phyloP scores from a whole-genome alignment of 2,329 filamentous ascomycete genomes.

The Fusarium sacchari region DNA sequence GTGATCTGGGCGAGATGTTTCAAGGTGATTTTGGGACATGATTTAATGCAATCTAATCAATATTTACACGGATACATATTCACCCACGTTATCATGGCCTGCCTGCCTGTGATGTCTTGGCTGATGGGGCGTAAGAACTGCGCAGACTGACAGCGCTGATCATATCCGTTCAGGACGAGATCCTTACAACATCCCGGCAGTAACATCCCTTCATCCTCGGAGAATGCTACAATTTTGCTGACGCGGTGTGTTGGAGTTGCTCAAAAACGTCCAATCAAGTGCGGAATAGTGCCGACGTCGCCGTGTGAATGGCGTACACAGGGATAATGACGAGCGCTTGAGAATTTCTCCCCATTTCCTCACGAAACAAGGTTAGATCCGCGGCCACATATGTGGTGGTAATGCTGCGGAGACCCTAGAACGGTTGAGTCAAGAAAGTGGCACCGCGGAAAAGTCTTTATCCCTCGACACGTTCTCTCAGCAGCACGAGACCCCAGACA shows the following conservation, averaged over 20 bases:
- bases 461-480: slow-evolving; percentile 1
- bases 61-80: not conserved
- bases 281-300: not conserved
- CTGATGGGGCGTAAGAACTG: not conserved
- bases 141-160: not conserved
- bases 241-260: not conserved
- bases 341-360: slow-evolving; percentile 34
- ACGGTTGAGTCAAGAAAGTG: not conserved
- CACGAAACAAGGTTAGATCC: slow-evolving; percentile 40
- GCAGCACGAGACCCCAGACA: not conserved
- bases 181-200: not conserved
- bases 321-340: slow-evolving; percentile 21
- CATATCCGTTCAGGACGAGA: not conserved
- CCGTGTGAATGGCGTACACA: slow-evolving; percentile 2
- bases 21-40: slow-evolving; percentile 52
- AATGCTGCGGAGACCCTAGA: slow-evolving; percentile 15
- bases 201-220: not conserved
- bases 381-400: slow-evolving; percentile 18
- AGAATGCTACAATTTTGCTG: not conserved
- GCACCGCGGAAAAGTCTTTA: slow-evolving; percentile 37
- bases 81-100: not conserved
- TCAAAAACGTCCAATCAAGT: not conserved
- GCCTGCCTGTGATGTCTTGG: not conserved
- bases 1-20: slow-evolving; percentile 65
- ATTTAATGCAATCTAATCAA: slow-evolving; percentile 33